These are phyloP conservation scores for Hysterangium stoloniferum DNA, from an alignment of 768 basidiomycete species.

Conservation along the genomic window DNA sequence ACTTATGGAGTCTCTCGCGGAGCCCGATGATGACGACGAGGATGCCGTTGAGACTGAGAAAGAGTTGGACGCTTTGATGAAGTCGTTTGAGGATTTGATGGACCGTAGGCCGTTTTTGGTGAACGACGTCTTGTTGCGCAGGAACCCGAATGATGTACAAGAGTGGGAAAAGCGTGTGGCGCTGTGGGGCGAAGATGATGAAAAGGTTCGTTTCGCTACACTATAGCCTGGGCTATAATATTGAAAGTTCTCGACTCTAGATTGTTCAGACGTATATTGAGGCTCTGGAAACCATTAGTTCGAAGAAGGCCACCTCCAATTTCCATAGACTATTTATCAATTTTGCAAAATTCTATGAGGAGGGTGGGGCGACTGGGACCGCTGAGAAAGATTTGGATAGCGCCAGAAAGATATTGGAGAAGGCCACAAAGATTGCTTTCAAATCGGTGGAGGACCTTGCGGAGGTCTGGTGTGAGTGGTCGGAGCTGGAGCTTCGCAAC, in stretches of 20 bases:
- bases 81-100: conserved; percentile 88
- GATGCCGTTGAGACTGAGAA: conserved; percentile 70
- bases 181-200: conserved; percentile 87
- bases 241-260: conserved; percentile 31
- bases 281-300: conserved; percentile 81
- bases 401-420: conserved; percentile 89
- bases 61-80: conserved; percentile 85
- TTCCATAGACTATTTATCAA: conserved; percentile 86
- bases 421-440: conserved; percentile 86
- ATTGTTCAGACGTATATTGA: conserved; percentile 89
- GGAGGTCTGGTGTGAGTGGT: conserved; percentile 99
- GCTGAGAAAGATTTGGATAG: conserved; percentile 78
- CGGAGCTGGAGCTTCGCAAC: conserved; percentile 93
- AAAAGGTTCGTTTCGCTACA: conserved; percentile 51
- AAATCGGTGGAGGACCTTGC: conserved; percentile 96
- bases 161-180: conserved; percentile 99
- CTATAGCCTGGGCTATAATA: background rate
- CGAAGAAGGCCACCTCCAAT: conserved; percentile 86
- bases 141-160: conserved; percentile 96
- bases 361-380: conserved; percentile 74
- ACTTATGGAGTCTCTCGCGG: conserved; percentile 78
- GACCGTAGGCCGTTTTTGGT: conserved; percentile 93
- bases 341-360: conserved; percentile 97
- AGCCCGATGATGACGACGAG: conserved; percentile 67
- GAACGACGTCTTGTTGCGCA: conserved; percentile 86